A percentile compares a stretch with the other conserved stretches of the same genome.
phyloP scores from a whole-genome alignment of 2,329 filamentous ascomycete genomes.

The Ophiostoma montium region DNA sequence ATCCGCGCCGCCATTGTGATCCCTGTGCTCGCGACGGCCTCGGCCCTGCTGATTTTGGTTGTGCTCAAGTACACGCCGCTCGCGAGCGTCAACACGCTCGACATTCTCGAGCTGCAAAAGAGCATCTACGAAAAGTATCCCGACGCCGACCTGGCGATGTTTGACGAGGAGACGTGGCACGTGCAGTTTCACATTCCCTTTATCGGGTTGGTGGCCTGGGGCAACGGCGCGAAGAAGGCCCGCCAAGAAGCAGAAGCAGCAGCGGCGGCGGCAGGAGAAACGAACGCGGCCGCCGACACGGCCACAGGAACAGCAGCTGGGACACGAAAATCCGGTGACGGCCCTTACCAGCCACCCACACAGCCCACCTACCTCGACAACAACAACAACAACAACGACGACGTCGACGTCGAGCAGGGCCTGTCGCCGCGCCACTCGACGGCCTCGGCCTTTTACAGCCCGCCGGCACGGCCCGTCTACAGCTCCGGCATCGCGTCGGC shows the following conservation, averaged over 20 bases:
- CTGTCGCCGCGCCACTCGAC: neutral
- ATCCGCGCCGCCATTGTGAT: constrained; percentile 16
- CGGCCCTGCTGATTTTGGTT: constrained; percentile 11
- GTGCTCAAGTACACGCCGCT: constrained; percentile 8
- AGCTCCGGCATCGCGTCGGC: constrained; percentile 3
- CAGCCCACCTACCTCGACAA: neutral
- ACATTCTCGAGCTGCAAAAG: constrained; percentile 12
- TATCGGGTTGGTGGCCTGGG: constrained; percentile 2
- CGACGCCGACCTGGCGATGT: constrained; percentile 9
- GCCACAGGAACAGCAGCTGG: too few species aligned
- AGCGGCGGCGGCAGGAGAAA: neutral
- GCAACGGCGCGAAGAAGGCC: neutral
- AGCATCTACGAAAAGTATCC: constrained; percentile 11
- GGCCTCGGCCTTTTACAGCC: neutral
- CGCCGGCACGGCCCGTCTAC: neutral
- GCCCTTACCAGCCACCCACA: neutral
- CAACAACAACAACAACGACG: neutral
- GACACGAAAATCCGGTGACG: neutral
- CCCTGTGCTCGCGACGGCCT: constrained; percentile 8
- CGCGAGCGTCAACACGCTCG: constrained; percentile 9
- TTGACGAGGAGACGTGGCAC: constrained; percentile 8
- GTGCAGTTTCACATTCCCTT: constrained; percentile 2
- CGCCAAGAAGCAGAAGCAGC: too few species aligned
- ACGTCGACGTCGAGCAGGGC: neutral
- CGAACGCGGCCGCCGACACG: neutral